Conservation (phyloP, 2,329 filamentous ascomycete species). For the Colletotrichum sp. region DNA sequence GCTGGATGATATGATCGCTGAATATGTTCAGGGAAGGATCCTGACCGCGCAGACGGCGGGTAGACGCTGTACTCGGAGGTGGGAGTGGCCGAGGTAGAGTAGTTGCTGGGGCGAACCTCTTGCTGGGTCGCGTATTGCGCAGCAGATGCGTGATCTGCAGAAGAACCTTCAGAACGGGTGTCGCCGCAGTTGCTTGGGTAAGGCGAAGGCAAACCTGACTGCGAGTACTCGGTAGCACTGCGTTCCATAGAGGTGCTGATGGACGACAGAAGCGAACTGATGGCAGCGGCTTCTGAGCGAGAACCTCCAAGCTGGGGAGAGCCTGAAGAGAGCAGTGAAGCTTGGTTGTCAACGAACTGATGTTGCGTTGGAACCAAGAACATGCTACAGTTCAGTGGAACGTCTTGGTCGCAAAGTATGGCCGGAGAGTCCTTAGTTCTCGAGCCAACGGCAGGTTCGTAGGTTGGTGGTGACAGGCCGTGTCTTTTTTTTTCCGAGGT, state of each 20-base stretch:
- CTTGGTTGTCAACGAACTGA: conserved; percentile 34
- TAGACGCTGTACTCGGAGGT: conserved; percentile 89
- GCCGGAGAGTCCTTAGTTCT: conserved; percentile 35
- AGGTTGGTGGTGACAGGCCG: conserved; percentile 13
- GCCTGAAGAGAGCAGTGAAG: conserved; percentile 31
- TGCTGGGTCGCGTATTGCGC: conserved; percentile 85
- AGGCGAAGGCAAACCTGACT: conserved; percentile 85
- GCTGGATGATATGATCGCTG: conserved; percentile 84
- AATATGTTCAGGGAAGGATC: conserved; percentile 87
- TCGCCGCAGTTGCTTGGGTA: conserved; percentile 70
- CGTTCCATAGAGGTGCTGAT: conserved; percentile 58
- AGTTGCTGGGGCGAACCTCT: conserved; percentile 75
- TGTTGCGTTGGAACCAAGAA: conserved; percentile 36
- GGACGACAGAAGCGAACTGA: conserved; percentile 32
- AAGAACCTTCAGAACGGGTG: conserved; percentile 82
- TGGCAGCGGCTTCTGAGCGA: conserved; percentile 30
- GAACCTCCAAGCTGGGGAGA: conserved; percentile 28
- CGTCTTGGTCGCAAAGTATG: conserved; percentile 11
- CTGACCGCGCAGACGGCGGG: conserved; percentile 77
- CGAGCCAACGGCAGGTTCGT: conserved; percentile 29
- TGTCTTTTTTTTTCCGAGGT: conserved; percentile 5
- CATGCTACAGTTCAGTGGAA: conserved; percentile 36
- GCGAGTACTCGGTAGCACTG: conserved; percentile 77
- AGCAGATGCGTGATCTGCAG: conserved; percentile 92
- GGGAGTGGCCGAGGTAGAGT: conserved; percentile 80